A percentile compares a stretch with the other conserved stretches of the same genome.
Evolutionary conservation across 169 alveolate species (phyloP).

Genomic region (Plasmodium berghei): DNA sequence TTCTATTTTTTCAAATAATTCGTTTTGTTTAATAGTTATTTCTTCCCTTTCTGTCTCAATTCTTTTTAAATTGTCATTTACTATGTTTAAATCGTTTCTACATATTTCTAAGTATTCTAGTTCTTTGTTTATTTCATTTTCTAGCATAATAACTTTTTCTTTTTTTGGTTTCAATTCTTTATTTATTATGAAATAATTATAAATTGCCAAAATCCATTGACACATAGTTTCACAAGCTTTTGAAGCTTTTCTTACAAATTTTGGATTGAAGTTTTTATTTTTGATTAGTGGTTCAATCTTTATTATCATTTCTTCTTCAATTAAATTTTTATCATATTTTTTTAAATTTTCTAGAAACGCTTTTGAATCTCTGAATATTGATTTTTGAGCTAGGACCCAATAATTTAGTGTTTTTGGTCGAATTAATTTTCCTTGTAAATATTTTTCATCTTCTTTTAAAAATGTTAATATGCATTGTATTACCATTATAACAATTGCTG

Average conservation of each 20-base stretch:
- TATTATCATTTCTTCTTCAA: slow-evolving; percentile 71
- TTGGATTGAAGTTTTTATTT: slow-evolving; percentile 73
- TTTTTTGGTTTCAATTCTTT: slow-evolving; percentile 71
- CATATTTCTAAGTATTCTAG: slow-evolving; percentile 41
- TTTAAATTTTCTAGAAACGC: slow-evolving; percentile 58
- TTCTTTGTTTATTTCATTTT: slow-evolving; percentile 67
- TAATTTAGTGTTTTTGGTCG: slow-evolving; percentile 53
- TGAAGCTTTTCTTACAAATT: slow-evolving; percentile 71
- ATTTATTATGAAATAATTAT: slow-evolving; percentile 60
- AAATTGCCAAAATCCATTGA: slow-evolving; percentile 75
- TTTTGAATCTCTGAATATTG: slow-evolving; percentile 71
- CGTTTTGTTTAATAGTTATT: slow-evolving; percentile 42
- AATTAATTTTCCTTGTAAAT: slow-evolving; percentile 46
- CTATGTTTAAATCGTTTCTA: slow-evolving; percentile 18
- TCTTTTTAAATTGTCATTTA: slow-evolving; percentile 30
- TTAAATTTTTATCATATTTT: slow-evolving; percentile 52
- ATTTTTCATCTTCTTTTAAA: slow-evolving; percentile 72
- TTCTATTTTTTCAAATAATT: slow-evolving; percentile 46
- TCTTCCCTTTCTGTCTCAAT: slow-evolving; percentile 63
- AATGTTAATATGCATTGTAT: slow-evolving; percentile 71
- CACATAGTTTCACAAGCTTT: slow-evolving; percentile 77
- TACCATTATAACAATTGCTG: slow-evolving; percentile 65
- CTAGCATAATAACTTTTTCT: slow-evolving; percentile 50
- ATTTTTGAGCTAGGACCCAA: slow-evolving; percentile 74
- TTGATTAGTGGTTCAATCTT: slow-evolving; percentile 58